phyloP scores from a whole-genome alignment of 768 basidiomycete genomes.

The Strobilomyces confusus region DNA sequence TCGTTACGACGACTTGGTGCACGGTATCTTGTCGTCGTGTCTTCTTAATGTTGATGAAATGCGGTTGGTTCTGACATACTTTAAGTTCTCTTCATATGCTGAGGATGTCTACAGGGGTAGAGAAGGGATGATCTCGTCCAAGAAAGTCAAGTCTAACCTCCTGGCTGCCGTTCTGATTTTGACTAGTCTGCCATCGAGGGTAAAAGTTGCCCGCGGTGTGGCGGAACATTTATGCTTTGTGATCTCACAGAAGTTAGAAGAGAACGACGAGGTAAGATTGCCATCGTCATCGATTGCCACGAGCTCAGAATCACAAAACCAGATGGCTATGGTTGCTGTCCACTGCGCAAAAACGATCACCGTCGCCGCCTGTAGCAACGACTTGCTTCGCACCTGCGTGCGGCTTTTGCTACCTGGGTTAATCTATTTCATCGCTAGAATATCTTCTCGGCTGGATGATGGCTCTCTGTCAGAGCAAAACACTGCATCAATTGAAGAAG shows the following conservation, averaged over 20 bases:
- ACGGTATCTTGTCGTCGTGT: constrained; percentile 83
- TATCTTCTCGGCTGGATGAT: constrained; percentile 60
- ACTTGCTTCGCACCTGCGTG: constrained; percentile 66
- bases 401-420: constrained; percentile 74
- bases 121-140: constrained; percentile 65
- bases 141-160: constrained; percentile 89
- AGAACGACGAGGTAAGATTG: constrained; percentile 57
- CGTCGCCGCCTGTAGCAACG: constrained; percentile 63
- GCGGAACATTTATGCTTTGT: constrained; percentile 84
- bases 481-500: constrained; percentile 64
- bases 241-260: constrained; percentile 75
- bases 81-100: constrained; percentile 1
- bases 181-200: constrained; percentile 65
- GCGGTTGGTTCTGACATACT: constrained; percentile 52
- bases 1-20: constrained; percentile 57
- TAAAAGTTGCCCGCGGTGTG: constrained; percentile 66
- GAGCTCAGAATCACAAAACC: not conserved
- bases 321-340: constrained; percentile 81
- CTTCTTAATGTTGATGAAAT: constrained; percentile 87
- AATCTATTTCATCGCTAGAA: constrained; percentile 73
- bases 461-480: constrained; percentile 53
- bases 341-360: constrained; percentile 89
- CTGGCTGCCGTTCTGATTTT: constrained; percentile 81
- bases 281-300: not conserved
- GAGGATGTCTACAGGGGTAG: constrained; percentile 55